Percentiles rank a stretch among this genome's conserved stretches.
These are phyloP conservation scores for Nicotiana paniculata DNA, from an alignment of 257 asterid species.

Conservation along the genomic window DNA sequence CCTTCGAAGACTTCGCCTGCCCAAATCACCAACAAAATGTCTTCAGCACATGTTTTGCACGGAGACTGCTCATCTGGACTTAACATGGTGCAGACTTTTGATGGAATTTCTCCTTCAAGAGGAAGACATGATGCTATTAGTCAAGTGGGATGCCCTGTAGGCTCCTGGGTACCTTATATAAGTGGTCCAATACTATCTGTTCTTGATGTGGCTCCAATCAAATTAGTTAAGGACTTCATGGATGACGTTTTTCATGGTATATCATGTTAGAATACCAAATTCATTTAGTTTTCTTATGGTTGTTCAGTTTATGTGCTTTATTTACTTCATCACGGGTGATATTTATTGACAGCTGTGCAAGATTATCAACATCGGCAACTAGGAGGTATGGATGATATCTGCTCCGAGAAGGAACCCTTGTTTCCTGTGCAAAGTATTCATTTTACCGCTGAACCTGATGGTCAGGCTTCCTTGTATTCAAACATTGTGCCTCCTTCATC, in stretches of 20 bases:
- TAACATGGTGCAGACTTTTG: conserved; percentile 30
- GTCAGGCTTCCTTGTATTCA: conserved; percentile 38
- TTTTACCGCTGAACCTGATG: conserved; percentile 38
- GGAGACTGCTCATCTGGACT: conserved; percentile 31
- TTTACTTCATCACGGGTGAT: conserved; percentile 15
- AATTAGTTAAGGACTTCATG: conserved; percentile 59
- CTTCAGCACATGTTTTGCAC: conserved; percentile 20
- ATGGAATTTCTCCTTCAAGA: conserved; percentile 19
- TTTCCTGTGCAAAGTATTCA: conserved; percentile 52
- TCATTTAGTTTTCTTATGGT: conserved; percentile 9
- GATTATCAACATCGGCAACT: conserved; percentile 43
- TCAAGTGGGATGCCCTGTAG: conserved; percentile 29
- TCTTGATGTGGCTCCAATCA: conserved; percentile 88
- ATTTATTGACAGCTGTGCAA: conserved; percentile 47
- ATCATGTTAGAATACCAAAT: conserved; percentile 20
- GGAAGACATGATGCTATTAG: conserved; percentile 26
- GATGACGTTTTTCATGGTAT: conserved; percentile 77
- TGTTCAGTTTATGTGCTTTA: conserved; percentile 14
- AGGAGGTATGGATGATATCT: conserved; percentile 40
- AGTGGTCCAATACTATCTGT: conserved; percentile 64
- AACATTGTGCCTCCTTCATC: conserved; percentile 28
- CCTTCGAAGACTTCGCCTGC: conserved; percentile 28
- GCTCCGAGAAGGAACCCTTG: conserved; percentile 57
- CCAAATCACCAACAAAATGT: conserved; percentile 22
- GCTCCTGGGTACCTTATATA: conserved; percentile 60